Percentiles rank a stretch among this genome's conserved stretches.
These are phyloP conservation scores for Aureoboletus auriporus DNA, from an alignment of 768 basidiomycete species.

Conservation along the genomic window DNA sequence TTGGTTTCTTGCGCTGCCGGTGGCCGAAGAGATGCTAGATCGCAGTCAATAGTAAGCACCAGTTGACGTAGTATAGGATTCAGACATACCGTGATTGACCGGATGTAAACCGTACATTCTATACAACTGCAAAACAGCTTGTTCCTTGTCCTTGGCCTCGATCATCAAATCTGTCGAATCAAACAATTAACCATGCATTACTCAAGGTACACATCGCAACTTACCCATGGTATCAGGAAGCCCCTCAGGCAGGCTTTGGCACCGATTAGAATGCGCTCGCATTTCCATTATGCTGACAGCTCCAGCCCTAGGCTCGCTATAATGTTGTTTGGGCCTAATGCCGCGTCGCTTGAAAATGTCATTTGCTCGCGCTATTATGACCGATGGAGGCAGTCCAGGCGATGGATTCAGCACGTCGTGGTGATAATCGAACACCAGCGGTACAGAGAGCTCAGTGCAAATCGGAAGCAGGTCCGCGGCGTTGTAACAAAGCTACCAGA, in stretches of 20 bases:
- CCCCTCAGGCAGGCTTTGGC: slow-evolving; percentile 58
- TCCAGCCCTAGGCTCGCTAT: slow-evolving; percentile 85
- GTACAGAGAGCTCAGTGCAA: slow-evolving; percentile 79
- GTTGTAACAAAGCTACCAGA: slow-evolving; percentile 68
- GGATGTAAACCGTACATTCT: slow-evolving; percentile 69
- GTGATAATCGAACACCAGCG: slow-evolving; percentile 75
- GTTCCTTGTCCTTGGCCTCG: slow-evolving; percentile 92
- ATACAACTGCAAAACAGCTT: slow-evolving; percentile 84
- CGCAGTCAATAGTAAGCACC: neutral
- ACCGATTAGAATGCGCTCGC: slow-evolving; percentile 84
- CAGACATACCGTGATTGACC: slow-evolving; percentile 54
- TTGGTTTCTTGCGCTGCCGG: slow-evolving; percentile 37
- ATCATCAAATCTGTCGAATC: slow-evolving; percentile 73
- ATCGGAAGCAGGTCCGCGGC: slow-evolving; percentile 85
- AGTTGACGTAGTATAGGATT: no score
- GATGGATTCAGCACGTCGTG: slow-evolving; percentile 72
- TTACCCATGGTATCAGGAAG: slow-evolving; percentile 65
- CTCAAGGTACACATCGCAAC: slow-evolving; percentile 8
- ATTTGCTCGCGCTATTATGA: slow-evolving; percentile 72
- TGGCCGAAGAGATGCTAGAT: slow-evolving; percentile 37
- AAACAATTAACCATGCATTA: neutral
- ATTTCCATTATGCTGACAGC: slow-evolving; percentile 81
- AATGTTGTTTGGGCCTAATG: slow-evolving; percentile 88
- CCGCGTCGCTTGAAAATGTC: slow-evolving; percentile 71
- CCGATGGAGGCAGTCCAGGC: slow-evolving; percentile 48